These are phyloP conservation scores for Debaryomyces psychrophilus DNA, from an alignment of 1,139 yeast genomes.

Conservation along the genomic window DNA sequence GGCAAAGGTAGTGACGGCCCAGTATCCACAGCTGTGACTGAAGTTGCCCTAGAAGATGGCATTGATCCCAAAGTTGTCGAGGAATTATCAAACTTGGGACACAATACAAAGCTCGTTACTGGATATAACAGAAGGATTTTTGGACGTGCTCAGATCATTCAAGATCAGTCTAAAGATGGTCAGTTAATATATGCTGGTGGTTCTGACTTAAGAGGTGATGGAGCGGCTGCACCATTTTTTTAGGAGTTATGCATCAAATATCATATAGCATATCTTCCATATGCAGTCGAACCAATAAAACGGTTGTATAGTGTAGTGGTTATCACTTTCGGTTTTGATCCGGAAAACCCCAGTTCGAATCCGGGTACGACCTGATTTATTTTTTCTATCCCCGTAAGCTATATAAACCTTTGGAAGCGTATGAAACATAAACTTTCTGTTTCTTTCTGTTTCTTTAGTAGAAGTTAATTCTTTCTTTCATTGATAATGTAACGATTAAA, in stretches of 20 bases:
- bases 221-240: conserved; percentile 61
- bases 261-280: neutral
- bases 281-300: neutral
- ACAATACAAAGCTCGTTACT: conserved; percentile 47
- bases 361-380: conserved; percentile 84
- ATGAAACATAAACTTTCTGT: neutral
- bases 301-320: conserved; percentile 45
- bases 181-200: conserved; percentile 66
- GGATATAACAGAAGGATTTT: conserved; percentile 53
- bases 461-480: conserved; percentile 15
- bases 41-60: conserved; percentile 71
- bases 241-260: neutral
- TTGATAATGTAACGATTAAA: neutral
- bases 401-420: too few species aligned
- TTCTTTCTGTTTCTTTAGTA: neutral
- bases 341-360: conserved; percentile 94
- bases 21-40: conserved; percentile 57
- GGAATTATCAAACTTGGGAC: conserved; percentile 58
- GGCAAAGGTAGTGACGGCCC: conserved; percentile 74
- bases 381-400: neutral
- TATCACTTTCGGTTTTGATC: conserved; percentile 61
- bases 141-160: conserved; percentile 79
- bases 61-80: conserved; percentile 46
- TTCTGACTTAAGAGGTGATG: conserved; percentile 80
- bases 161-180: conserved; percentile 44